Conservation (phyloP, 2,329 filamentous ascomycete species). For the Arthrocladium fulminans region DNA sequence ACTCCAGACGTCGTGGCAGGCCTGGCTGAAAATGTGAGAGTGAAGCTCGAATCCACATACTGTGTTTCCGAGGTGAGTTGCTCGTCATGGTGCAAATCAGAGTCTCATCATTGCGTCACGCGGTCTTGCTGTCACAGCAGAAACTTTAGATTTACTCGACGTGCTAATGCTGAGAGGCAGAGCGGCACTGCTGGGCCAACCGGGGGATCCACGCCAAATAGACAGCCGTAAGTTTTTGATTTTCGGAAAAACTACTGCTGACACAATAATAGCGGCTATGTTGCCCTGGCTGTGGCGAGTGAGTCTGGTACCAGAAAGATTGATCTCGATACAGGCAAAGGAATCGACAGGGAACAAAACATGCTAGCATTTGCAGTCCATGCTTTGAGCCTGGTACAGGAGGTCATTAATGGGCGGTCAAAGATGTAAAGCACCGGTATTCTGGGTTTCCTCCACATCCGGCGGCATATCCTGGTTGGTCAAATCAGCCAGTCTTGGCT, state of each 20-base stretch:
- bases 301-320: slow-evolving; percentile 44
- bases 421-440: background rate
- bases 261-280: slow-evolving; percentile 43
- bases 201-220: slow-evolving; percentile 47
- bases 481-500: too few relatives aligned
- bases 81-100: background rate
- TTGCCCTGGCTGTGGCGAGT: slow-evolving; percentile 51
- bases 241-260: slow-evolving; percentile 9
- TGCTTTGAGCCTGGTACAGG: slow-evolving; percentile 47
- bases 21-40: slow-evolving; percentile 49
- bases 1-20: slow-evolving; percentile 49
- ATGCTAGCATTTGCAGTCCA: slow-evolving; percentile 56
- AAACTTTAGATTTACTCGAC: background rate
- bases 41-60: slow-evolving; percentile 49
- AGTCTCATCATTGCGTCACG: background rate
- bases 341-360: slow-evolving; percentile 48
- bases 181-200: slow-evolving; percentile 58
- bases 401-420: slow-evolving; percentile 36
- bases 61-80: slow-evolving; percentile 14
- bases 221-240: slow-evolving; percentile 41
- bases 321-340: slow-evolving; percentile 49
- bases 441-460: too few relatives aligned
- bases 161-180: slow-evolving; percentile 29
- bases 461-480: too few relatives aligned
- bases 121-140: background rate